Evolutionary conservation across 2,329 filamentous ascomycete species (phyloP).

Genomic region (Parasarocladium wereldwijsianum): DNA sequence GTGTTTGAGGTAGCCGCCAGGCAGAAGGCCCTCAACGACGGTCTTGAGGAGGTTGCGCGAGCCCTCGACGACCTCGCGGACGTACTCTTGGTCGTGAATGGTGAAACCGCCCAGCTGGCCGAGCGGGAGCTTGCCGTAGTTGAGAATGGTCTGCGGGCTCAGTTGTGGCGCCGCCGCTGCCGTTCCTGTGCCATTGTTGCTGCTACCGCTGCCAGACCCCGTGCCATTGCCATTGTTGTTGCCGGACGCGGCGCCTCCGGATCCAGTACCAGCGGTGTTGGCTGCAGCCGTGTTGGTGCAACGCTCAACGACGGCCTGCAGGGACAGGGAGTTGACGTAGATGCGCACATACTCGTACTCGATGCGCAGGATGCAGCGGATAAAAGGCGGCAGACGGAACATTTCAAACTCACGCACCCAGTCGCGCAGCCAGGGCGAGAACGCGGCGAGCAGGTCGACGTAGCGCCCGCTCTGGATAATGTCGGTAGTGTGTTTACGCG

Average conservation of each 20-base stretch:
- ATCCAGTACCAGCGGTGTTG: constrained; percentile 20
- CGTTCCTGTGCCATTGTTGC: constrained; percentile 11
- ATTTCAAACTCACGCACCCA: constrained; percentile 76
- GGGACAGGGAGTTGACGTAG: constrained; percentile 83
- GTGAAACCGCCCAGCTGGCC: constrained; percentile 50
- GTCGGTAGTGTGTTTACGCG: constrained; percentile 73
- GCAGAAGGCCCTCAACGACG: constrained; percentile 62
- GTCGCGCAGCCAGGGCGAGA: constrained; percentile 60
- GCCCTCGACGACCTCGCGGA: constrained; percentile 63
- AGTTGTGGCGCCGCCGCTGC: constrained; percentile 20
- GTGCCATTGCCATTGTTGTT: constrained; percentile 5
- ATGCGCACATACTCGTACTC: constrained; percentile 93
- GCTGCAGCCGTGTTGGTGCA: constrained; percentile 61
- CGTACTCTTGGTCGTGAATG: constrained; percentile 54
- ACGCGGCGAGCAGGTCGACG: constrained; percentile 63
- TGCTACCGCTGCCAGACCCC: constrained; percentile 11
- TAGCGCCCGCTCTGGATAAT: constrained; percentile 82
- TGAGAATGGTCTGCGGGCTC: constrained; percentile 50
- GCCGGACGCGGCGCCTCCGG: constrained; percentile 16
- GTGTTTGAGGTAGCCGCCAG: constrained; percentile 64
- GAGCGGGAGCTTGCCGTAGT: constrained; percentile 48
- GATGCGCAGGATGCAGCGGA: constrained; percentile 68
- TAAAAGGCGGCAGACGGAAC: constrained; percentile 52
- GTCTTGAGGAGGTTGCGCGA: constrained; percentile 62
- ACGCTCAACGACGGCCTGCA: constrained; percentile 89